Percentiles rank a stretch among this genome's conserved stretches.
Conservation (phyloP, 129 eudicot genomes). For the Flaveria brownii region DNA sequence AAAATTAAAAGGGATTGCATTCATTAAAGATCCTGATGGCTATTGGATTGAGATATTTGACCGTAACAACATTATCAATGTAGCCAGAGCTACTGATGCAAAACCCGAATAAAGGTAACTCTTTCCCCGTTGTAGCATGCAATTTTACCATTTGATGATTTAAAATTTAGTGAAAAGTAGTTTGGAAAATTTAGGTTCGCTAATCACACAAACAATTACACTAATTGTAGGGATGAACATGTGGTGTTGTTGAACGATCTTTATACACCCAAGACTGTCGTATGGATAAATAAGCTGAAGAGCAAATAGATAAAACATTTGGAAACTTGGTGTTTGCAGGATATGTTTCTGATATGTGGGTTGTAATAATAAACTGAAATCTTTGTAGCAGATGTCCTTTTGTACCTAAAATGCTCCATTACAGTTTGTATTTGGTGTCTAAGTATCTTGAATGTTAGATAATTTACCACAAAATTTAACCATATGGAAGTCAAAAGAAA, state of each 20-base stretch:
- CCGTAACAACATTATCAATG: conserved; percentile 47
- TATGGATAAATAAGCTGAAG: neutral
- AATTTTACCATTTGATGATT: neutral
- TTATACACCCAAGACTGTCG: neutral
- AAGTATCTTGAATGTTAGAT: neutral
- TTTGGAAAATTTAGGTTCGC: neutral
- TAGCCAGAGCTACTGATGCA: conserved; percentile 53
- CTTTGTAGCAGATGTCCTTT: neutral
- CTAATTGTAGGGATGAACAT: neutral
- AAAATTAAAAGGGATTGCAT: conserved; percentile 81
- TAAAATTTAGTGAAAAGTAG: neutral
- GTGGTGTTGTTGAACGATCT: neutral
- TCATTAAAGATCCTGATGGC: conserved; percentile 97
- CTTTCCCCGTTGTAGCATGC: neutral
- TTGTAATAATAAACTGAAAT: conserved; percentile 1
- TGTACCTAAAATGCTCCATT: conserved; percentile 4
- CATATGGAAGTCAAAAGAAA: neutral
- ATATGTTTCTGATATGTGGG: neutral
- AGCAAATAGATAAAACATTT: neutral
- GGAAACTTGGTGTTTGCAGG: neutral
- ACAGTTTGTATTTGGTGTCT: neutral
- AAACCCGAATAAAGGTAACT: conserved; percentile 22
- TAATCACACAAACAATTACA: neutral
- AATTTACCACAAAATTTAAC: no score
- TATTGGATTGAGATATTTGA: conserved; percentile 98